phyloP scores from a whole-genome alignment of 148 eudicot genomes.

The Oxyria digyna region DNA sequence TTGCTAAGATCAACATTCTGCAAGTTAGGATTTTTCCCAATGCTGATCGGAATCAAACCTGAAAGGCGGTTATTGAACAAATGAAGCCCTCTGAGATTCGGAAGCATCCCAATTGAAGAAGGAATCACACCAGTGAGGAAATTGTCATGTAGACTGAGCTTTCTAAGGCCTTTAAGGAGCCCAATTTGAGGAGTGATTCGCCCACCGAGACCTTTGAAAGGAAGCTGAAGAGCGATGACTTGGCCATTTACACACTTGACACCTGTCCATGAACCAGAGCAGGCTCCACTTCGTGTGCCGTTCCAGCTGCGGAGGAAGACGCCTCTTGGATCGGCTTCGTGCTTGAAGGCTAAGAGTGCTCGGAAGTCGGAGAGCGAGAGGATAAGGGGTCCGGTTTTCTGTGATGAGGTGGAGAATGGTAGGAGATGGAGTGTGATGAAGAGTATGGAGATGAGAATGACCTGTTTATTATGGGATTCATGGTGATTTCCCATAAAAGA shows the following conservation, averaged over 20 bases:
- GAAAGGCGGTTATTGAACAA: conserved; percentile 72
- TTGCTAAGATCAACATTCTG: conserved; percentile 62
- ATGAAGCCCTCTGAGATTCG: conserved; percentile 65
- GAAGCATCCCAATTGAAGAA: conserved; percentile 49
- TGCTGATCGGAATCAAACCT: conserved; percentile 57
- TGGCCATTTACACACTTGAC: conserved; percentile 52
- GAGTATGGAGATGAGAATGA: not conserved
- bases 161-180: conserved; percentile 42
- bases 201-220: conserved; percentile 63
- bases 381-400: conserved; percentile 15
- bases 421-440: conserved; percentile 13
- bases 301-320: conserved; percentile 53
- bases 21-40: conserved; percentile 31
- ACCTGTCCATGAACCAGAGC: conserved; percentile 77
- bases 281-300: conserved; percentile 29
- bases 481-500: conserved; percentile 12
- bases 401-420: conserved; percentile 20
- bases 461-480: not conserved
- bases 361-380: conserved; percentile 40
- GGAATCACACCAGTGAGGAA: conserved; percentile 55
- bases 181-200: conserved; percentile 50
- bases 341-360: conserved; percentile 44
- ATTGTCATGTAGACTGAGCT: conserved; percentile 70
- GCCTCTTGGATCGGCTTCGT: conserved; percentile 32
- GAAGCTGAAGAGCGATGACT: conserved; percentile 59